Base-by-base conservation (phyloP, 768 basidiomycete genomes). In the Tricholoma flavovirens region DNA sequence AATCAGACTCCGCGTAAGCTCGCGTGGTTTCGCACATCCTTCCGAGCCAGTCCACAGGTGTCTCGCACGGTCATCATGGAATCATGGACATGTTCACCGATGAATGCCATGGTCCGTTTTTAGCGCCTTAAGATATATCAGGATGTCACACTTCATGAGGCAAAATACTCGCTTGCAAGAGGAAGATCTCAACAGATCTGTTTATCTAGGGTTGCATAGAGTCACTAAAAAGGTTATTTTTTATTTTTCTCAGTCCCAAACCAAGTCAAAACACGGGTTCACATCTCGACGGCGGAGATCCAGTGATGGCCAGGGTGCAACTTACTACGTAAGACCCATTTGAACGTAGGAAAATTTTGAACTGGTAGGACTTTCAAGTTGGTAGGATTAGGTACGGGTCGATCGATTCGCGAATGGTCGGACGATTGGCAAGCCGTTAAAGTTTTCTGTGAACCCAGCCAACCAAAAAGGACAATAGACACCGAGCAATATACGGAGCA, bases 1-100 rank as follows among this genome's bases (percentile, higher is more conserved):
- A 67, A 67, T 68, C 63, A 68, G 63, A 69, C 65, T 61, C 36
- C 56, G 61, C 53, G 46, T 52, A 60, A 49, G 52, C 24, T 60
- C 58, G 59, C 60, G 52, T 59, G 46, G 7, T 15, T 7, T 29
- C 46, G 46, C 24, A 26, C 46, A 62, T 63, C 53, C 59, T 60
- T 56, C 56, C 58, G 59, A 58, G 46, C 36, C 50, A 38, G 55
- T 53, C 33, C 50, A 59, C 50, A 50, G 53, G 51, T 59, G 36
- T 55, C 58, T 64, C 58, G 49, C 56, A 59, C 59, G 60, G 60
- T 55, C 54, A 64, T 56, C 60, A 63, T 61, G 54, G 55, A 45
- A 64, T 57, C 60, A 63, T 61, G 54, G 55, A 40, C 56, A 59
- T 42, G 53, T 53, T 57, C 62, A 59, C 54, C 63, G 58, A 61